These are phyloP conservation scores for Boechera stricta DNA, from an alignment of 345 rosid species.

Conservation along the genomic window DNA sequence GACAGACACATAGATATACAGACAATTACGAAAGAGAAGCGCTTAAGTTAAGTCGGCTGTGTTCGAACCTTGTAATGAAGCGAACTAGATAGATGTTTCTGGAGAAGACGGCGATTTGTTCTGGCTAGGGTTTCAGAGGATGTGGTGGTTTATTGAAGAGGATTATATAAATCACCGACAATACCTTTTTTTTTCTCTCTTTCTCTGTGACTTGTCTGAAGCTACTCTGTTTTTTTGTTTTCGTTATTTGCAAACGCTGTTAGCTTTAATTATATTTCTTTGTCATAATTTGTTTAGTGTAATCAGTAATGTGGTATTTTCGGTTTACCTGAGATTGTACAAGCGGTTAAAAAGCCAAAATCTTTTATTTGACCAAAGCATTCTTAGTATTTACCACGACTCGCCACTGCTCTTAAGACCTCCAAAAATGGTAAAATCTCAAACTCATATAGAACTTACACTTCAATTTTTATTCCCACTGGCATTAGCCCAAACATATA, in stretches of 20 bases:
- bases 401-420: neutral
- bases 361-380: neutral
- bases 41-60: neutral
- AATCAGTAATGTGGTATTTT: neutral
- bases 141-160: conserved; percentile 31
- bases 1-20: neutral
- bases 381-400: neutral
- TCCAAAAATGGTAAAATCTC: neutral
- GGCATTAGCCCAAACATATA: conserved; percentile 39
- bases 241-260: neutral
- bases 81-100: conserved; percentile 2
- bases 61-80: conserved; percentile 30
- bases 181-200: neutral
- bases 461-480: conserved; percentile 36
- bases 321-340: neutral
- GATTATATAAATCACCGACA: neutral
- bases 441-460: conserved; percentile 7
- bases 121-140: conserved; percentile 36
- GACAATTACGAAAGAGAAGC: neutral
- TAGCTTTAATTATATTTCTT: too few relatives aligned
- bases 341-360: neutral
- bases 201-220: neutral
- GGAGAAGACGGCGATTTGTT: conserved; percentile 35
- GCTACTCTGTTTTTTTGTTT: neutral
- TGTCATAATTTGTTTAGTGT: too few relatives aligned